Base-by-base conservation (phyloP, 306 rosid species). In the Parietaria judaica region DNA sequence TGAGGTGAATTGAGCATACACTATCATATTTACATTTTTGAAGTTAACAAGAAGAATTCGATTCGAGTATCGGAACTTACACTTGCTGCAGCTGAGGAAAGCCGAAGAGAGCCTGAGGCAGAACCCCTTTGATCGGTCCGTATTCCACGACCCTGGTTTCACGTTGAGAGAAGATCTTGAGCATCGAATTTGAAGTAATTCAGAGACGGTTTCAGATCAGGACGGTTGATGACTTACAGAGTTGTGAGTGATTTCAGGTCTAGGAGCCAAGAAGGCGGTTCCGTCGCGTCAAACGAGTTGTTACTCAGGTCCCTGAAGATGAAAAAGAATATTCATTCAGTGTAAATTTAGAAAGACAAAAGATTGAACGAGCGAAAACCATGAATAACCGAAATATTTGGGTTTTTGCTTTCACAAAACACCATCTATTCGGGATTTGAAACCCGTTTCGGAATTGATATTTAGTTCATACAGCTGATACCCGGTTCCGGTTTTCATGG, bases 1-100 rank as follows among this genome's bases (percentile, higher is more conserved):
- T 55, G 35, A 51, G 23, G 54, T 36, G 9, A 38, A 72, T 64
- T 9, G 35, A 58, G 60, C 10, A 11, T 54, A 31, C 65, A 47
- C 13, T 44, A 50, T 52, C 76, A 56, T 38, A 55, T 35, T 34
- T 31, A 4, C 14, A 54, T 54, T 54, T 58, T 23, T 23, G 31
- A 41, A 9, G 12, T 36, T 15, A 54, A 8, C 43, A 15, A 69
- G 63, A 41, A 51, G 55, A 49, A 56, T 49, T 61, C 34, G 12
- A 8, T 64, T 16, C 23, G 51, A 15, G 63, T 53, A 64, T 63
- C 45, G 56, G 39, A 54, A 75, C 95, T 79, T 88, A 92, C 99
- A 92, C 83, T 92, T 86, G 96, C 66, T 92, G 90, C 68, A 92
- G 72, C 61, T 81, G 86, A 60, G 85, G 77, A 65, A 71, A 72